Conservation (phyloP, 257 asterid species). For the Salvia hispanica region DNA sequence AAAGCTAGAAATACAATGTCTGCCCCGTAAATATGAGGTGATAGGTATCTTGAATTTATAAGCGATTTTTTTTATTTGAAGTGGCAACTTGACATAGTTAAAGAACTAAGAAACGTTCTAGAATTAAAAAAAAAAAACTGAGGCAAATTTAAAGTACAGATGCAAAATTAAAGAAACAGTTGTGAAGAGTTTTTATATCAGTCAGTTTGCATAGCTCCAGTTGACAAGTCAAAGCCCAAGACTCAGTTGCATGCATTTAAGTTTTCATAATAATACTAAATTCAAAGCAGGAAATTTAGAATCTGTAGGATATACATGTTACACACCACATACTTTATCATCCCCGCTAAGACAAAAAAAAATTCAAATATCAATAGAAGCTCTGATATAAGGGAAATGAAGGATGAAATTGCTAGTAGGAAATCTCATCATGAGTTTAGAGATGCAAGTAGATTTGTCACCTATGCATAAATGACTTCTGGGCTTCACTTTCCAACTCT, state of each 20-base stretch:
- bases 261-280: background rate
- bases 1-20: no score
- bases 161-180: background rate
- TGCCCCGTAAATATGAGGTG: no score
- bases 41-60: background rate
- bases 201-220: constrained; percentile 15
- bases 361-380: constrained; percentile 9
- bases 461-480: constrained; percentile 99
- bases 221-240: constrained; percentile 17
- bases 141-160: no score
- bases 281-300: constrained; percentile 4
- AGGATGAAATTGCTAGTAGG: constrained; percentile 12
- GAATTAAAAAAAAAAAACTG: background rate
- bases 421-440: constrained; percentile 7
- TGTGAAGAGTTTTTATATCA: background rate
- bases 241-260: constrained; percentile 11
- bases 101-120: constrained; percentile 2
- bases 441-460: constrained; percentile 36
- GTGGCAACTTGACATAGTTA: constrained; percentile 10
- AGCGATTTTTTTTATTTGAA: background rate
- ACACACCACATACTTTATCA: background rate
- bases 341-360: constrained; percentile 17
- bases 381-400: constrained; percentile 21
- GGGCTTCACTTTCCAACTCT: constrained; percentile 90
- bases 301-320: constrained; percentile 4